Evolutionary conservation across 164 flowering plant species (phyloP), one percentile per base, ranked within the genome.

Genomic region (Vitis rotundifolia): DNA sequence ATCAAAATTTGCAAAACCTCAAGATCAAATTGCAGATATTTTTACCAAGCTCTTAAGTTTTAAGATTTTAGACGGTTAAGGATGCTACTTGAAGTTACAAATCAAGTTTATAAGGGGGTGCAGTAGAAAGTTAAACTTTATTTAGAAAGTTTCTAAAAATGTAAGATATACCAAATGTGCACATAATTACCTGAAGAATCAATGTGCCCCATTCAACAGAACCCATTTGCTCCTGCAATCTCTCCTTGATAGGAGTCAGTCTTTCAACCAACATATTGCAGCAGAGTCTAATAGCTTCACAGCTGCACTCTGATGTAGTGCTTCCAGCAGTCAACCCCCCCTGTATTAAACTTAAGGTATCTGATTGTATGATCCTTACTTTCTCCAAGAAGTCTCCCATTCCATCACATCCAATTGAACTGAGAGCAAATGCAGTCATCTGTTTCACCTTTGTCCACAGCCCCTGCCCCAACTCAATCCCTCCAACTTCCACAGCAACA

Each of bases 381-480:
- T 84, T 86, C 22, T 91, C 85, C 83, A 87, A 73, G 2, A 94
- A 79, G 22, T 85, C 76, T 61, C 59, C 74, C 48, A 75, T 68
- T 75, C 87, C 91, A 71, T 76, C 85, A 68, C 87, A 80, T 53
- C 76, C 69, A 61, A 91, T 60, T 28, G 61, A 77, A 74, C 89
- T 73, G 10, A 94, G 91, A 72, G 82, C 90, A 83, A 78, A 94
- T 19, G 98, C 98, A 58, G 85, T 75, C 91, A 89, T 89, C 78
- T 94, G 97, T 71, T 82, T 89, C 26, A 85, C 98, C 78, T 91
- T 94, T 11, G 98, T 94, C 97, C 97, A 94, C 2, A 92, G 91
- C 70, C 98, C 98, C 75, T 94, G 98, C 1, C 97, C 98, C 15
- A 94, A n/a, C 75, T 94, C 97, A 72, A 92, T 84, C 8, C 98